A percentile compares a stretch with the other conserved stretches of the same genome.
These are phyloP conservation scores for Pseudocohnilembus persalinus DNA, from an alignment of 169 alveolate species.

Conservation along the genomic window DNA sequence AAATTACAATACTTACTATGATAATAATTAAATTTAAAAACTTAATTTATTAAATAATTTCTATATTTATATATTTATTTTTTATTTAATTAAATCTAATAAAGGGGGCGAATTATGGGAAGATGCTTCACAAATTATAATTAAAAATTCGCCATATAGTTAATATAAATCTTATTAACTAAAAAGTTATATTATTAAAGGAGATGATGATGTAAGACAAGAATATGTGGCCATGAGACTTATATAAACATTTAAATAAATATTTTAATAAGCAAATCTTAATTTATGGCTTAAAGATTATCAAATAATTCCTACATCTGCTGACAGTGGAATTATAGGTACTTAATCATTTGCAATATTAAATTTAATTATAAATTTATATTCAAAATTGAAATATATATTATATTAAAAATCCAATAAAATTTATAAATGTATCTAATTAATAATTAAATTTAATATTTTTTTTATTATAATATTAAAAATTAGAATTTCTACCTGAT, in stretches of 20 bases:
- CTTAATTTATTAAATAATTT: too few relatives aligned
- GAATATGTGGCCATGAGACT: slow-evolving; percentile 65
- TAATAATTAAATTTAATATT: neutral
- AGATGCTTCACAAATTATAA: slow-evolving; percentile 14
- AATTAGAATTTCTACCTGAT: slow-evolving; percentile 59
- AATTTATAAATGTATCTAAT: neutral
- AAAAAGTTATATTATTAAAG: slow-evolving; percentile 49
- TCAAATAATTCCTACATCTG: slow-evolving; percentile 73
- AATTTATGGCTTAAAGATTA: slow-evolving; percentile 70
- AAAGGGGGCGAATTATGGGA: slow-evolving; percentile 52
- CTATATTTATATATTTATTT: too few relatives aligned
- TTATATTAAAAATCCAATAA: too few relatives aligned
- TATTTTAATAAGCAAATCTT: slow-evolving; percentile 49
- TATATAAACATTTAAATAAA: slow-evolving; percentile 42
- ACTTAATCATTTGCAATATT: neutral
- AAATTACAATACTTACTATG: too few relatives aligned
- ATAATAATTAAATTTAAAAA: too few relatives aligned
- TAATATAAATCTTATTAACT: slow-evolving; percentile 43
- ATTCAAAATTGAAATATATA: too few relatives aligned
- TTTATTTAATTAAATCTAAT: too few relatives aligned
- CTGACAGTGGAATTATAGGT: slow-evolving; percentile 64
- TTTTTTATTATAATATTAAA: neutral
- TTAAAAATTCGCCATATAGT: slow-evolving; percentile 21
- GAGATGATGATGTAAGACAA: slow-evolving; percentile 71
- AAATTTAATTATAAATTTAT: too few relatives aligned